These are phyloP conservation scores for Colletotrichum brevisporum DNA, from an alignment of 2,329 filamentous ascomycete genomes.

Conservation along the genomic window DNA sequence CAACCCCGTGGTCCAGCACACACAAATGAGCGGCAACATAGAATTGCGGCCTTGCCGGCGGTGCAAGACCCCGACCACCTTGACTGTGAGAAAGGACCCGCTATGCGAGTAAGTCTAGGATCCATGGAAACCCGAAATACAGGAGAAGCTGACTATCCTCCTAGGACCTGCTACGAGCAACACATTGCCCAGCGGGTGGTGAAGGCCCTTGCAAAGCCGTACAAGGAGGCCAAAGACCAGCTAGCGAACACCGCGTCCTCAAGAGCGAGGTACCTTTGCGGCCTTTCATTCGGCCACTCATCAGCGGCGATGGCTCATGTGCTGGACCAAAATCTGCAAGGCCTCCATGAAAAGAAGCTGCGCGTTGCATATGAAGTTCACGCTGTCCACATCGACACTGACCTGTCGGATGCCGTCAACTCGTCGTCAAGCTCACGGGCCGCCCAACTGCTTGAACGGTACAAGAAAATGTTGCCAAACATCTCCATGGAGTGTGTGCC, in stretches of 20 bases:
- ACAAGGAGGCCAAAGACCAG: slow-evolving; percentile 58
- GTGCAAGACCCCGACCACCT: slow-evolving; percentile 42
- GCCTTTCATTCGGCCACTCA: slow-evolving; percentile 86
- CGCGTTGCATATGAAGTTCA: slow-evolving; percentile 77
- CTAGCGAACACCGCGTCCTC: slow-evolving; percentile 37
- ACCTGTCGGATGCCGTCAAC: slow-evolving; percentile 45
- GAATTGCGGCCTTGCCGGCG: slow-evolving; percentile 42
- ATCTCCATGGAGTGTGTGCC: slow-evolving; percentile 74
- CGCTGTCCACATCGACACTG: slow-evolving; percentile 68
- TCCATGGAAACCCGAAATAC: slow-evolving; percentile 15
- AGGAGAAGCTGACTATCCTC: slow-evolving; percentile 10
- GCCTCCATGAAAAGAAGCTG: slow-evolving; percentile 75
- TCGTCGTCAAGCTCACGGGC: slow-evolving; percentile 48
- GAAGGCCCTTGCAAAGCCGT: slow-evolving; percentile 74
- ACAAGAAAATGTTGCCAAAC: slow-evolving; percentile 74
- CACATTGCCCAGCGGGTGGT: slow-evolving; percentile 85
- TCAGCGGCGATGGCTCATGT: slow-evolving; percentile 84
- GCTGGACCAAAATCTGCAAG: slow-evolving; percentile 77
- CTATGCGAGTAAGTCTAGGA: slow-evolving; percentile 45
- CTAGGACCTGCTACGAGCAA: slow-evolving; percentile 77
- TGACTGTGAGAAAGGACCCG: slow-evolving; percentile 44
- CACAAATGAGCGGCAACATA: slow-evolving; percentile 26
- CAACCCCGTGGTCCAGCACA: neutral
- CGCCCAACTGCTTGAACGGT: slow-evolving; percentile 62
- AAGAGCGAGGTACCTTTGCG: slow-evolving; percentile 75